These are phyloP conservation scores for Ustilago xerochloae DNA, from an alignment of 1,284 basidiomycete species.

Conservation along the genomic window DNA sequence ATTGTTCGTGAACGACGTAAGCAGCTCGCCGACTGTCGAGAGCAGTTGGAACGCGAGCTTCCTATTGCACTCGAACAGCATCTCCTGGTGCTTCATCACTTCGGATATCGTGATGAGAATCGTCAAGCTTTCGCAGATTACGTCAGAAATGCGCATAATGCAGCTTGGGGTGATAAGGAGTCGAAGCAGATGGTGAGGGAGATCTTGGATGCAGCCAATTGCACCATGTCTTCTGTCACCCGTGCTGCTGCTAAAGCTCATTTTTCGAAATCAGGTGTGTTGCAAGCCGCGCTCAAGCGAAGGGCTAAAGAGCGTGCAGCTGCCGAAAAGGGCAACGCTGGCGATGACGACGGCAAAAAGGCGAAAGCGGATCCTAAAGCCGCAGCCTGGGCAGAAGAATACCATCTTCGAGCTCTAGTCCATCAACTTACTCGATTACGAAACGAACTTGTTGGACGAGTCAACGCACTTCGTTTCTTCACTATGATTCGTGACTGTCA, in stretches of 20 bases:
- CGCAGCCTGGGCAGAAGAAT: conserved; percentile 51
- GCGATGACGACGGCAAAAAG: conserved; percentile 31
- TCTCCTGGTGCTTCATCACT: conserved; percentile 74
- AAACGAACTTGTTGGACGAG: conserved; percentile 52
- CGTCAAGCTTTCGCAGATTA: conserved; percentile 80
- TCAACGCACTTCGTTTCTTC: conserved; percentile 59
- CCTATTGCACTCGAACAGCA: conserved; percentile 72
- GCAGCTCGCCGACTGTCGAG: conserved; percentile 82
- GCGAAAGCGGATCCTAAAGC: conserved; percentile 34
- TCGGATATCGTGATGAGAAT: conserved; percentile 76
- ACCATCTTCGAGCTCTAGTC: conserved; percentile 44
- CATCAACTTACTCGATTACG: conserved; percentile 53
- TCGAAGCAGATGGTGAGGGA: conserved; percentile 75
- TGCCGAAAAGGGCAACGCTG: conserved; percentile 23
- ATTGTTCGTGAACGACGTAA: conserved; percentile 83
- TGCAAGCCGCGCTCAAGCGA: conserved; percentile 45
- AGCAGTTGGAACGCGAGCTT: conserved; percentile 78
- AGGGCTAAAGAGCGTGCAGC: conserved; percentile 38
- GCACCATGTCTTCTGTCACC: conserved; percentile 32
- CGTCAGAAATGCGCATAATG: conserved; percentile 75
- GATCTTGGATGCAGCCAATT: conserved; percentile 74
- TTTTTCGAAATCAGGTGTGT: conserved; percentile 21
- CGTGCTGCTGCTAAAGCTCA: conserved; percentile 20
- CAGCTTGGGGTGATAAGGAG: conserved; percentile 75
- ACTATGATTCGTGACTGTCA: conserved; percentile 54